phyloP scores from a whole-genome alignment of 495 filamentous ascomycete species.

The Podospora comata region DNA sequence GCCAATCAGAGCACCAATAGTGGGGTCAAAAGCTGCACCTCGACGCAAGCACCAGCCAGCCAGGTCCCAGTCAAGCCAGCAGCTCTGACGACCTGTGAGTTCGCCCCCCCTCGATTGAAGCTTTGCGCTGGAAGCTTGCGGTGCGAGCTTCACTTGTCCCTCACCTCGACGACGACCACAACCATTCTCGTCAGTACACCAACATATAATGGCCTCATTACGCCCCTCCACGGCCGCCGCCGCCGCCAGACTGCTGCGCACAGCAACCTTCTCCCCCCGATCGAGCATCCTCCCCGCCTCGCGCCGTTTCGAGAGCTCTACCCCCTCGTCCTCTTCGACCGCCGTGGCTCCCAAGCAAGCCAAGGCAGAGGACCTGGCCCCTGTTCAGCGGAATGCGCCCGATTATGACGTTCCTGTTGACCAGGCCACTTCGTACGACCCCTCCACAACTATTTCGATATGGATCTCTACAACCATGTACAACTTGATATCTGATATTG shows the following conservation, averaged over 20 bases:
- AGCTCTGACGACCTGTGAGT: conserved; percentile 8
- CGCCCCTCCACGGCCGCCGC: conserved; percentile 37
- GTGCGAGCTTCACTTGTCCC: conserved; percentile 8
- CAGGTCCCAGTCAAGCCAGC: background rate
- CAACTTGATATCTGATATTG: conserved; percentile 1
- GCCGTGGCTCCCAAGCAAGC: conserved; percentile 31
- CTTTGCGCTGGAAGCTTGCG: background rate
- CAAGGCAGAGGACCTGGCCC: conserved; percentile 28
- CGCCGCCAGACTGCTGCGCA: conserved; percentile 44
- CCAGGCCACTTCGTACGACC: conserved; percentile 72
- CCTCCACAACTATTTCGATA: background rate
- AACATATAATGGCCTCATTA: conserved; percentile 41
- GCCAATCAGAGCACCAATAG: conserved; percentile 25
- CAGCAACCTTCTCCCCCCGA: conserved; percentile 34
- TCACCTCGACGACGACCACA: conserved; percentile 18
- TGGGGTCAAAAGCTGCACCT: background rate
- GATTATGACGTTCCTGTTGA: conserved; percentile 77
- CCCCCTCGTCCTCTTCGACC: conserved; percentile 18
- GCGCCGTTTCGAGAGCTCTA: conserved; percentile 46
- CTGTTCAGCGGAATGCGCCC: conserved; percentile 60
- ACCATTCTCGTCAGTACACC: conserved; percentile 15
- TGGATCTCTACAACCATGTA: background rate
- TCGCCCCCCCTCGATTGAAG: background rate
- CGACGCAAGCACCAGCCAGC: background rate
- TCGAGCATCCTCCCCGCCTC: conserved; percentile 38